Evolutionary conservation across 2,329 filamentous ascomycete species (phyloP), one percentile per base, ranked within the genome.

Genomic region (Sphaceloma murrayae): DNA sequence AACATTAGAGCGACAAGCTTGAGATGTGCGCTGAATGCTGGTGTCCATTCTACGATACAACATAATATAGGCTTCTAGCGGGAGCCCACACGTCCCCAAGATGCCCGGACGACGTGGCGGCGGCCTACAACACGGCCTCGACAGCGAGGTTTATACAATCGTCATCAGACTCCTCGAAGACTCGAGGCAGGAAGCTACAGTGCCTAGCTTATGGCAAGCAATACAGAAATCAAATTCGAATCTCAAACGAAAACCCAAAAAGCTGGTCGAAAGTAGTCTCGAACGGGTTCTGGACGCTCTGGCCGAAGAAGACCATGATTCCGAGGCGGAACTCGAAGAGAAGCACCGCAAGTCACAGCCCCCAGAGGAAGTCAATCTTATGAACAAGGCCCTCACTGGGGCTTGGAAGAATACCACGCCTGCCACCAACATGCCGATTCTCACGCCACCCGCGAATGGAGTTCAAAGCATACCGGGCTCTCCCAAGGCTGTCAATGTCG

Each of bases 151-250:
- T 50, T 87, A 89, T 58, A 81, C 85, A 57, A 74, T 91, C 27
- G 74, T 93, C 27, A 76, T 77, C 51, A 91, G 86, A 61, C 70
- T 89, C 43, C 73, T 85, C 45, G 81, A 85, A 48, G 75, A 80
- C 42, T 74, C 75, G 40, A 24, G 8, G 7, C 65, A 72, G 36
- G 55, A 60, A 22, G 65, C 83, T 5, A 78, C 75, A 1, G 67
- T 81, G 3, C 63, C 72, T 2, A 63, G 67, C 2, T 74, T 93
- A 1, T 94, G 91, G 59, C 80, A 87, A 29, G 77, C 75, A 47
- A 86, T 96, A 49, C 85, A 87, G 54, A 67, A 70, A 40, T 94
- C 87, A 10, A 95, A 95, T 60, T 94, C 87, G 0, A 87, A 82
- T 43, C 65, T 96, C 16, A 85, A 84, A 50, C 73, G 91, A 16